phyloP scores from a whole-genome alignment of 164 flowering plant genomes.

The Tetracentron sinense region DNA sequence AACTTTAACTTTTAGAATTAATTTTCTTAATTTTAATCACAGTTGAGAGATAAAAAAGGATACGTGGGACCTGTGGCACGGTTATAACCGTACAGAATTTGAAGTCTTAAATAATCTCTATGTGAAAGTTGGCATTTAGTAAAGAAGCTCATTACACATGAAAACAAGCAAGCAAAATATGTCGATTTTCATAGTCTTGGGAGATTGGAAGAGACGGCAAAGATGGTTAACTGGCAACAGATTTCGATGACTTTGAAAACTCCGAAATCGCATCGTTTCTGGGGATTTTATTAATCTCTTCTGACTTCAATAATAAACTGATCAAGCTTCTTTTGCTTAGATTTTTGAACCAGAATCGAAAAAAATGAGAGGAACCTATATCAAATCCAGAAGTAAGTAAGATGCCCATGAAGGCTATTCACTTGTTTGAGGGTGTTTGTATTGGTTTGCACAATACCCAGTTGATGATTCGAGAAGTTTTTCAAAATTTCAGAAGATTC shows the following conservation, averaged over 20 bases:
- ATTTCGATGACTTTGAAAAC: constrained; percentile 41
- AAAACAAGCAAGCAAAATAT: too few relatives aligned
- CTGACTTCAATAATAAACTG: constrained; percentile 9
- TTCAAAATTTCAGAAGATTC: not conserved
- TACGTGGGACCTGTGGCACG: too few relatives aligned
- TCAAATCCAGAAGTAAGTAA: constrained; percentile 20
- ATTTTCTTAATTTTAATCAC: too few relatives aligned
- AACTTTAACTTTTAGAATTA: too few relatives aligned
- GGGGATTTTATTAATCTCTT: constrained; percentile 20
- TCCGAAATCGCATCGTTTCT: constrained; percentile 35
- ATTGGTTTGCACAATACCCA: constrained; percentile 20
- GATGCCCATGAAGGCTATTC: constrained; percentile 14
- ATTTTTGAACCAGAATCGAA: constrained; percentile 12
- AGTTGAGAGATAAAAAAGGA: too few relatives aligned
- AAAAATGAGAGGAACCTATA: constrained; percentile 12
- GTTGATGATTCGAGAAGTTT: constrained; percentile 1
- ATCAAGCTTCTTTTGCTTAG: constrained; percentile 8
- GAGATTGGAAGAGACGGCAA: constrained; percentile 28
- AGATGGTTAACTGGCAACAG: constrained; percentile 33
- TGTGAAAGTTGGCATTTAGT: too few relatives aligned
- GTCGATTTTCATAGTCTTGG: constrained; percentile 31
- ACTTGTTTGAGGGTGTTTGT: not conserved
- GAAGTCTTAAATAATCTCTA: too few relatives aligned
- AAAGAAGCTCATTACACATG: too few relatives aligned
- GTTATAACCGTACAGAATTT: too few relatives aligned